These are phyloP conservation scores for Mollisia scopiformis DNA, from an alignment of 2,329 filamentous ascomycete genomes.

Conservation along the genomic window DNA sequence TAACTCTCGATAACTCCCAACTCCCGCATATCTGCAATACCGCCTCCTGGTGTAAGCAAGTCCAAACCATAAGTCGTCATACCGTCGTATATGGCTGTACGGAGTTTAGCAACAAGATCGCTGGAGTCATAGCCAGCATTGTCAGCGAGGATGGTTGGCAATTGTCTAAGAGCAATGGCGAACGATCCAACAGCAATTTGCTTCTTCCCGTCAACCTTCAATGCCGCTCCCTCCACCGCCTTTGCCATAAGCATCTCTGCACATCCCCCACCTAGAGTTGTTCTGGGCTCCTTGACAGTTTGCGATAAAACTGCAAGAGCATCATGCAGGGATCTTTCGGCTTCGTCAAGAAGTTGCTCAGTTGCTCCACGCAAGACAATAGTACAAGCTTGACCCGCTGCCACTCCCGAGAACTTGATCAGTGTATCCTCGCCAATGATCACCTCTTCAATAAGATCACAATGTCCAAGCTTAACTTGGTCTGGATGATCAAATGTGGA, in stretches of 20 bases:
- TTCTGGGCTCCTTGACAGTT: slow-evolving; percentile 91
- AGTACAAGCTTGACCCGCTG: slow-evolving; percentile 91
- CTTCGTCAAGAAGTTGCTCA: slow-evolving; percentile 95
- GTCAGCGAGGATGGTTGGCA: slow-evolving; percentile 95
- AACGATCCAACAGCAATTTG: slow-evolving; percentile 92
- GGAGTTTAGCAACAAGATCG: slow-evolving; percentile 86
- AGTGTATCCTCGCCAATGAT: slow-evolving; percentile 98
- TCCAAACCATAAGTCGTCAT: slow-evolving; percentile 92
- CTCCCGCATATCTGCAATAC: slow-evolving; percentile 94
- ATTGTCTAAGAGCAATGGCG: slow-evolving; percentile 83
- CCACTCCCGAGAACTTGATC: slow-evolving; percentile 96
- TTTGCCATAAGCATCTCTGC: slow-evolving; percentile 99
- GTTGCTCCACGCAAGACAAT: slow-evolving; percentile 96
- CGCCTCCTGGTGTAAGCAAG: slow-evolving; percentile 84
- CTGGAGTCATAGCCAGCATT: slow-evolving; percentile 96
- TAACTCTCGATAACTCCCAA: slow-evolving; percentile 96
- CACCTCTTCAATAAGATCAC: slow-evolving; percentile 94
- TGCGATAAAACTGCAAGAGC: slow-evolving; percentile 95
- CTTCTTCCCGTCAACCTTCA: slow-evolving; percentile 95
- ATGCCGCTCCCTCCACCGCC: slow-evolving; percentile 90
- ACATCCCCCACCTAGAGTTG: slow-evolving; percentile 92
- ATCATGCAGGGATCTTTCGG: slow-evolving; percentile 94
- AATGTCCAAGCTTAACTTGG: slow-evolving; percentile 92
- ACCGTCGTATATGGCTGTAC: slow-evolving; percentile 93
- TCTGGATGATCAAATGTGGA: slow-evolving; percentile 98